A percentile compares a stretch with the other conserved stretches of the same genome.
Evolutionary conservation across 2,329 filamentous ascomycete genomes (phyloP).

Genomic region (Immersiporthe knoxdaviesiana): DNA sequence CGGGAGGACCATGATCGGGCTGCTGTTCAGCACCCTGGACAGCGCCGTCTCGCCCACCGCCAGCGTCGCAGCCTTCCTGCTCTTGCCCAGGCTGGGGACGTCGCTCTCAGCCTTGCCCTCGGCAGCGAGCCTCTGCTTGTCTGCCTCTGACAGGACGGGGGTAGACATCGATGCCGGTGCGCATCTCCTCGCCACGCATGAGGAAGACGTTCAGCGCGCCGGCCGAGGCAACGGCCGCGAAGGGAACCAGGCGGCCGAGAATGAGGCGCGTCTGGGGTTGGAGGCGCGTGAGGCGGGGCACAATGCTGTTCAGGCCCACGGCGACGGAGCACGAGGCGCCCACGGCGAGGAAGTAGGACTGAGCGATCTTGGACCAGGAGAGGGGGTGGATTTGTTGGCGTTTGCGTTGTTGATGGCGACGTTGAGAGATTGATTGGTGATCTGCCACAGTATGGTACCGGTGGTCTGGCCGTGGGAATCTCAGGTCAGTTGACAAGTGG

Average conservation of each 20-base stretch:
- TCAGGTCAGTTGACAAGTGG: constrained; percentile 2
- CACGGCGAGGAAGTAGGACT: constrained; percentile 92
- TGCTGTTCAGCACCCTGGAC: constrained; percentile 89
- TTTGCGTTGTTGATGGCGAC: constrained; percentile 98
- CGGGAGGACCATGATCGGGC: constrained; percentile 95
- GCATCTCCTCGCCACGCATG: constrained; percentile 96
- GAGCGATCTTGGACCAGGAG: constrained; percentile 75
- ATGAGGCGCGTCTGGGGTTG: constrained; percentile 75
- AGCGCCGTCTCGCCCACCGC: constrained; percentile 93
- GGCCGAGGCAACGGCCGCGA: constrained; percentile 90
- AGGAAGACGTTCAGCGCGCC: constrained; percentile 94
- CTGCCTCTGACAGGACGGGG: constrained; percentile 74
- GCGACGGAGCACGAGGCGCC: constrained; percentile 93
- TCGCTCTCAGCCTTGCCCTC: constrained; percentile 67
- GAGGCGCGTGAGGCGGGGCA: constrained; percentile 79
- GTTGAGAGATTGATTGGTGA: constrained; percentile 96
- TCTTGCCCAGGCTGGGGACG: constrained; percentile 78
- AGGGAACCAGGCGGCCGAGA: constrained; percentile 87
- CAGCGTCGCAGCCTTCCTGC: constrained; percentile 81
- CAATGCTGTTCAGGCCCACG: constrained; percentile 85
- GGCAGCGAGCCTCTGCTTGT: constrained; percentile 60
- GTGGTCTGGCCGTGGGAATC: constrained; percentile 56
- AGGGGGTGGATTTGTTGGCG: constrained; percentile 94
- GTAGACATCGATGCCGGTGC: constrained; percentile 89
- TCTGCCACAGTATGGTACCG: constrained; percentile 91